phyloP scores from a whole-genome alignment of 495 filamentous ascomycete genomes.

The Tricharina praecox region DNA sequence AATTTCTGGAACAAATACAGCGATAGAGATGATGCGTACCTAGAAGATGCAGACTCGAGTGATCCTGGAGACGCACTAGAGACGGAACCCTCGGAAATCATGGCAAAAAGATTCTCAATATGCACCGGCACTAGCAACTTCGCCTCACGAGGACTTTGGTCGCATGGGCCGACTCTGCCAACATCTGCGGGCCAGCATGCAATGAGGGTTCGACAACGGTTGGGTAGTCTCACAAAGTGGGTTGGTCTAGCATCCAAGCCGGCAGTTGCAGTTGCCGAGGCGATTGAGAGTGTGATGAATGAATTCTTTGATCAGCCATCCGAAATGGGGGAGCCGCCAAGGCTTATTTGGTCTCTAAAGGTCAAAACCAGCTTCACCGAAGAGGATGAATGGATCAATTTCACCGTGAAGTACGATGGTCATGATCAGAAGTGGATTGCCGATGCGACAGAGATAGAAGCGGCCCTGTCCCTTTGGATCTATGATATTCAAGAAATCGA shows the following conservation, averaged over 20 bases:
- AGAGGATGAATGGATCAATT: not conserved
- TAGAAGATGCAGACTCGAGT: no score
- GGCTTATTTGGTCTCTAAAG: not conserved
- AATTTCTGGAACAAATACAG: not conserved
- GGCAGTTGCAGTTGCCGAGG: not conserved
- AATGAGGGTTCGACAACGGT: not conserved
- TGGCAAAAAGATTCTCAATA: not conserved
- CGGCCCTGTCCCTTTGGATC: constrained; percentile 14
- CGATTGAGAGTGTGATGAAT: constrained; percentile 10
- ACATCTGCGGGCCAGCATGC: not conserved
- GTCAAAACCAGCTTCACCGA: not conserved
- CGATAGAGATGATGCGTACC: no score
- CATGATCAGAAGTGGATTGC: constrained; percentile 6
- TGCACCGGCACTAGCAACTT: not conserved
- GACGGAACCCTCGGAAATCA: no score
- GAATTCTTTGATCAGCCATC: not conserved
- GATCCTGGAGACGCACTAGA: no score
- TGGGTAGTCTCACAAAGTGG: constrained; percentile 5
- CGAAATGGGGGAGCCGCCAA: not conserved
- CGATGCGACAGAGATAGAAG: constrained; percentile 9
- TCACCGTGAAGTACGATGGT: not conserved
- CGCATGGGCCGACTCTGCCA: not conserved
- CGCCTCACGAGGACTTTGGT: not conserved
- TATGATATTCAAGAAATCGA: not conserved
- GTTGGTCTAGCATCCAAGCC: not conserved